Percentiles rank a stretch among this genome's conserved stretches.
Evolutionary conservation across 768 basidiomycete genomes (phyloP).

Genomic region (Scleroderma bovista): DNA sequence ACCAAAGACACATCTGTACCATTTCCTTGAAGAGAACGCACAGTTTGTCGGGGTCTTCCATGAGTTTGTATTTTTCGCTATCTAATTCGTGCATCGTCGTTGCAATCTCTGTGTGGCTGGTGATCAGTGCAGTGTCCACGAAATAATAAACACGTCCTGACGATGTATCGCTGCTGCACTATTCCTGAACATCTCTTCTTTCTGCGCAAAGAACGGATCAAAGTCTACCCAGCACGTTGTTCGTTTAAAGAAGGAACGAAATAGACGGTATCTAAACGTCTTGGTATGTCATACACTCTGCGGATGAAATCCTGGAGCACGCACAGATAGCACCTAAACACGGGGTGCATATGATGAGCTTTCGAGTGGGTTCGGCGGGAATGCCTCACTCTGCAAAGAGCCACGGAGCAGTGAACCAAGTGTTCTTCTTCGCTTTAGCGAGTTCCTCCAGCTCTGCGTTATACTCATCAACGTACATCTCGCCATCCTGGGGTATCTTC

Average conservation of each 20-base stretch:
- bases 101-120: conserved; percentile 53
- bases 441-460: conserved; percentile 64
- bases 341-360: neutral
- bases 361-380: neutral
- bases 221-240: conserved; percentile 66
- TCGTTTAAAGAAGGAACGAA: conserved; percentile 66
- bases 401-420: conserved; percentile 95
- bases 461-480: conserved; percentile 63
- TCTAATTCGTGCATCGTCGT: conserved; percentile 65
- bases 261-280: conserved; percentile 65
- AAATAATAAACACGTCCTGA: conserved; percentile 32
- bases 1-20: conserved; percentile 87
- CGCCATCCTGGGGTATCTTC: conserved; percentile 70
- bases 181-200: conserved; percentile 74
- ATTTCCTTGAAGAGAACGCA: conserved; percentile 72
- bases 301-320: conserved; percentile 38
- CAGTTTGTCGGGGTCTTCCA: conserved; percentile 47
- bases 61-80: conserved; percentile 38
- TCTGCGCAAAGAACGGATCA: conserved; percentile 82
- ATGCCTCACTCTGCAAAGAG: conserved; percentile 83
- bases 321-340: conserved; percentile 66
- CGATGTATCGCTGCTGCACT: conserved; percentile 75
- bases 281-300: neutral
- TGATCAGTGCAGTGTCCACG: neutral
- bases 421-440: conserved; percentile 42